Conservation (phyloP, 768 basidiomycete species). For the Trichaptum fuscoviolaceum region DNA sequence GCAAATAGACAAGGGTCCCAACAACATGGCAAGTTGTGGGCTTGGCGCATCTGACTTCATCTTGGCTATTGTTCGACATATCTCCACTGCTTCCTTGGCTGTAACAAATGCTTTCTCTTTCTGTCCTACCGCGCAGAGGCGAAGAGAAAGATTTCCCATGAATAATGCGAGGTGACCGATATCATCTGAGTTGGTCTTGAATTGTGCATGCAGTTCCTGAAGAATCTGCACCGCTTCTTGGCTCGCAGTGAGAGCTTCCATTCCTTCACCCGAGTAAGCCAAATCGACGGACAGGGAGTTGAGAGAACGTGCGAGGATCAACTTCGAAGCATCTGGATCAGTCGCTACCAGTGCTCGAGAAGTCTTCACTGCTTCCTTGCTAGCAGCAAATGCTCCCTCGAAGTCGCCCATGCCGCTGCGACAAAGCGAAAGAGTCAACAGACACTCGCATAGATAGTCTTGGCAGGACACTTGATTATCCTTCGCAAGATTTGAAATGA, state of each 20-base stretch:
- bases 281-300: too few species aligned
- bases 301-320: too few species aligned
- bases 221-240: slow-evolving; percentile 7
- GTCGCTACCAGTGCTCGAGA: background rate
- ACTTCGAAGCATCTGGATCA: background rate
- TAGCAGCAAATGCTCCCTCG: slow-evolving; percentile 10
- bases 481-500: too few species aligned
- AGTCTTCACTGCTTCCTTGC: slow-evolving; percentile 6
- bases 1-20: slow-evolving; percentile 5
- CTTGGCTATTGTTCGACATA: background rate
- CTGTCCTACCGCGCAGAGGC: background rate
- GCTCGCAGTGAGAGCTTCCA: background rate
- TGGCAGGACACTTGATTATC: too few species aligned
- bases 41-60: background rate
- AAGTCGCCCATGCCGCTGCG: slow-evolving; percentile 2
- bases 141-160: too few species aligned
- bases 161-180: too few species aligned
- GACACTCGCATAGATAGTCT: too few species aligned
- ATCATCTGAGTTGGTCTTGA: too few species aligned
- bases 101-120: too few species aligned
- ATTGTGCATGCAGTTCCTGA: too few species aligned
- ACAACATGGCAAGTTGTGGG: background rate
- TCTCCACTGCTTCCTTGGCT: background rate
- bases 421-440: slow-evolving; percentile 5
- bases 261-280: background rate